These are phyloP conservation scores for Arachnopeziza araneosa DNA, from an alignment of 2,329 filamentous ascomycete genomes.

Conservation along the genomic window DNA sequence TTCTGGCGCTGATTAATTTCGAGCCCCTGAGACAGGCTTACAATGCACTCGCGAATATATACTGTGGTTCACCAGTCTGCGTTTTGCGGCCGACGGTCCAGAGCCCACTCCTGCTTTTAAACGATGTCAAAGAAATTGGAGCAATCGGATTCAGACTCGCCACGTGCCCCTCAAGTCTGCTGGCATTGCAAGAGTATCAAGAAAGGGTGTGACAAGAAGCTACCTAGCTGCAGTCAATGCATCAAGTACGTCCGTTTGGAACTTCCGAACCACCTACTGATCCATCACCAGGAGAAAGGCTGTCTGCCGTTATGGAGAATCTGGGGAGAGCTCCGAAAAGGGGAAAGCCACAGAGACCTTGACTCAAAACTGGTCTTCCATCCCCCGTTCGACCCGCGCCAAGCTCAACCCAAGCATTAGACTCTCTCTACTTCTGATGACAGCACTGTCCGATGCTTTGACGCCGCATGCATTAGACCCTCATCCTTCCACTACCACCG, in stretches of 20 bases:
- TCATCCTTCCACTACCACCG: constrained; percentile 5
- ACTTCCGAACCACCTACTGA: not conserved
- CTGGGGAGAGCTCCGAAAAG: not conserved
- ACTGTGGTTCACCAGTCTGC: not conserved
- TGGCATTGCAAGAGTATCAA: constrained; percentile 19
- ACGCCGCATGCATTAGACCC: constrained; percentile 6
- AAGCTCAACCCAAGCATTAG: constrained; percentile 12
- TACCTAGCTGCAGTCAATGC: constrained; percentile 20
- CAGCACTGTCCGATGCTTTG: constrained; percentile 18
- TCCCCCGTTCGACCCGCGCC: constrained; percentile 3
- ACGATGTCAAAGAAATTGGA: not conserved
- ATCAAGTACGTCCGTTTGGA: constrained; percentile 6
- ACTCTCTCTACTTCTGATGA: constrained; percentile 16
- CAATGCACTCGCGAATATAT: not conserved
- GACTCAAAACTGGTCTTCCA: constrained; percentile 13
- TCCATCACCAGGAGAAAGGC: not conserved
- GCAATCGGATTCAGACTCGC: not conserved
- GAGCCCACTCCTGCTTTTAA: not conserved
- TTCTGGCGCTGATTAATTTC: constrained; percentile 3
- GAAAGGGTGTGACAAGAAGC: constrained; percentile 22
- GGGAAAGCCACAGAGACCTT: not conserved
- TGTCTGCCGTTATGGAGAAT: not conserved
- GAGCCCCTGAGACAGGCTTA: not conserved
- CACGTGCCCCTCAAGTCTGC: not conserved
- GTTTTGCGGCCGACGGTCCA: not conserved